Percentiles rank a stretch among this genome's conserved stretches.
phyloP scores from a whole-genome alignment of 495 filamentous ascomycete genomes.

The Neurospora sp. region DNA sequence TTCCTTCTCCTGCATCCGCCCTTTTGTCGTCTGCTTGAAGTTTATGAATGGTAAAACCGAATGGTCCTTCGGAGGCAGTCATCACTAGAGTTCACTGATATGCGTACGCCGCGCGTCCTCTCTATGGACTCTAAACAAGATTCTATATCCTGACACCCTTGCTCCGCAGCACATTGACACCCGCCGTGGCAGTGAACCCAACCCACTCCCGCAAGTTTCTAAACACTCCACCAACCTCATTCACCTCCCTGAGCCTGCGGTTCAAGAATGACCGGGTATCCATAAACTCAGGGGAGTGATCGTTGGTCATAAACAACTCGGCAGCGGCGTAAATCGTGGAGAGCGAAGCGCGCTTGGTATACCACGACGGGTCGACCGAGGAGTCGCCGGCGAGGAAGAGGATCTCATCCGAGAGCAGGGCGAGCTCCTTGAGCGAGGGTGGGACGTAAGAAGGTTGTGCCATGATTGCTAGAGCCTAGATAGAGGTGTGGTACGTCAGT shows the following conservation, averaged over 20 bases:
- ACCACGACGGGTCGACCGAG: conserved; percentile 78
- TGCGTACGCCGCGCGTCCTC: background rate
- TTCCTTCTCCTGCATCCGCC: background rate
- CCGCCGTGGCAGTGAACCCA: conserved; percentile 61
- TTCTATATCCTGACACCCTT: conserved; percentile 51
- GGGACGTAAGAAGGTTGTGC: conserved; percentile 68
- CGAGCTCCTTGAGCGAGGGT: conserved; percentile 67
- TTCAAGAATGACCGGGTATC: conserved; percentile 76
- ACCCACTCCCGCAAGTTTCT: conserved; percentile 58
- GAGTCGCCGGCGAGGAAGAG: conserved; percentile 72
- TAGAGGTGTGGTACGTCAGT: background rate
- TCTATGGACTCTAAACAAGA: background rate
- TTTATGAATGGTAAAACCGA: background rate
- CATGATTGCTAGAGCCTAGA: conserved; percentile 79
- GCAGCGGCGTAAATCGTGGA: conserved; percentile 72
- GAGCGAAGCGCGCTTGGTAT: conserved; percentile 73
- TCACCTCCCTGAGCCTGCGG: conserved; percentile 61
- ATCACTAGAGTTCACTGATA: background rate
- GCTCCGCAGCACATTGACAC: conserved; percentile 52
- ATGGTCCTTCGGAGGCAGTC: background rate
- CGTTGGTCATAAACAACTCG: conserved; percentile 90
- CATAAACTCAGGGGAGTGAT: conserved; percentile 50
- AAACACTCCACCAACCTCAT: conserved; percentile 46
- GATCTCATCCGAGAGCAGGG: conserved; percentile 77
- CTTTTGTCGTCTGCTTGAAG: background rate